Evolutionary conservation across 768 basidiomycete species (phyloP).

Genomic region (Pleurotus djamor): DNA sequence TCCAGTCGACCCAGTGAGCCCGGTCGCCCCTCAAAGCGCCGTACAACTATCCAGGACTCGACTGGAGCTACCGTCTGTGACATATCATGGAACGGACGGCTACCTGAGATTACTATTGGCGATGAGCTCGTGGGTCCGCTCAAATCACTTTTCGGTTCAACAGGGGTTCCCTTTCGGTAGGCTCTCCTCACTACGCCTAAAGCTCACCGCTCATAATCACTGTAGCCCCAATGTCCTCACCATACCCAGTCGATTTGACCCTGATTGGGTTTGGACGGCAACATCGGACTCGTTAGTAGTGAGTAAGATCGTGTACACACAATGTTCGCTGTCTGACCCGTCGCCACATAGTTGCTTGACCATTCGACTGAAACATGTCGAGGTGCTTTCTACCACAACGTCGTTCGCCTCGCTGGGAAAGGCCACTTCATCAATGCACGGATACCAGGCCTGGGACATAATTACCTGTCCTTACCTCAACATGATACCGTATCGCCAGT

Average conservation of each 20-base stretch:
- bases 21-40: conserved; percentile 18
- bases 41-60: conserved; percentile 41
- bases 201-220: conserved; percentile 1
- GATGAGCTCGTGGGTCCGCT: conserved; percentile 50
- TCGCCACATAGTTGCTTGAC: conserved; percentile 42
- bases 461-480: conserved; percentile 53
- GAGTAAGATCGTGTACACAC: conserved; percentile 15
- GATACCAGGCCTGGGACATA: conserved; percentile 50
- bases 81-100: conserved; percentile 51
- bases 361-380: conserved; percentile 46
- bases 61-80: conserved; percentile 40
- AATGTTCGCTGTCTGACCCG: conserved; percentile 3
- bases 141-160: conserved; percentile 55
- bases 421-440: conserved; percentile 46
- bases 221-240: conserved; percentile 56
- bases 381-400: conserved; percentile 51
- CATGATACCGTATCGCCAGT: conserved; percentile 47
- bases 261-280: conserved; percentile 59
- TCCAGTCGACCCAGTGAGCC: conserved; percentile 14
- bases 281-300: conserved; percentile 53
- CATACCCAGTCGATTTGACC: conserved; percentile 61
- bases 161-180: conserved; percentile 53
- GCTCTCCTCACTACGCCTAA: conserved; percentile 13
- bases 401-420: conserved; percentile 28
- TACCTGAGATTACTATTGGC: conserved; percentile 48